Base-by-base conservation (phyloP, 2,329 filamentous ascomycete genomes). In the Colletotrichum endophyticum region DNA sequence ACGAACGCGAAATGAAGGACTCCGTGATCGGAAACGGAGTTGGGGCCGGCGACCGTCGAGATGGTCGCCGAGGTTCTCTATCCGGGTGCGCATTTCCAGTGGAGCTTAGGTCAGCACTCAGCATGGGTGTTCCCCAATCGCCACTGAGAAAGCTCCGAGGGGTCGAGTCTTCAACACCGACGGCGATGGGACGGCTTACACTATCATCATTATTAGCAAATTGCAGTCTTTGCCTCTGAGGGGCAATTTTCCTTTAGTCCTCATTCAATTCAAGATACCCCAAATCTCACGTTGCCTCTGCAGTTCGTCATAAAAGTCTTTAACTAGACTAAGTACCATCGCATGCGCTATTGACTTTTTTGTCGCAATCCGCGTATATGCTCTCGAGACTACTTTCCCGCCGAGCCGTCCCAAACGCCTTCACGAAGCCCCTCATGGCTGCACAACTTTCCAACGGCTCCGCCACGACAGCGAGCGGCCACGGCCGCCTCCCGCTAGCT, bases 401-500 rank as follows among this genome's bases (percentile, higher is more conserved):
- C 70, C 81, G 83, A 82, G 82, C 80, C 78, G 78, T 81, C 63
- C 80, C 80, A 70, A 83, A 81, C 80, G 78, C 66, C 39, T 72
- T 44, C 53, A 78, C 79, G 68, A 78, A 74, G 59, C 77, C 79
- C 70, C 64, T 34, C 73, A 85, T 85, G 85, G 82, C 85, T 70
- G 81, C 83, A 62, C 79, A 81, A 66, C 79, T 82, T 32, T 83
- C 82, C 61, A 83, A 82, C 70, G 79, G 84, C 78, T 72, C 79
- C 8, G 22, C n/a, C 36, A 59, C 73, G 63, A 49, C 57, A 59
- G 22, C 69, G 28, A 67, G 19, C 22, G 66, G 49, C 57, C 71
- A 49, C 9, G 78, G 79, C 66, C 84, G 85, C 75, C 80, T 83
- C 44, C 85, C 88, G 36, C 84, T 94, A 66, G 86, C 87, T 79